Conservation (phyloP, 1,139 yeast genomes). For the Geotrichum cucujoidarum region DNA sequence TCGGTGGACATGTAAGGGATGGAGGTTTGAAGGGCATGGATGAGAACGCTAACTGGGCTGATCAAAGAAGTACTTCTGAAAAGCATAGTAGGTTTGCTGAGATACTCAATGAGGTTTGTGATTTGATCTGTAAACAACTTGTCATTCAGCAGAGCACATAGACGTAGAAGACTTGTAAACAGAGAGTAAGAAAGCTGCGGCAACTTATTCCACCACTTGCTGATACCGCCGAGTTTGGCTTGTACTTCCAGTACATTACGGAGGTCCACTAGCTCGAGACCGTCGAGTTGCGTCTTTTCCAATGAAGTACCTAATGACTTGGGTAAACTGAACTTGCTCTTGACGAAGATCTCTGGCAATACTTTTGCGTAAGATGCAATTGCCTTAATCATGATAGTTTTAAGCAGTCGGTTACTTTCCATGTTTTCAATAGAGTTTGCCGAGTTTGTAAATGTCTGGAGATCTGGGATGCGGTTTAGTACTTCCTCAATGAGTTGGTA, state of each 20-base stretch:
- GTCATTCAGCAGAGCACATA: constrained; percentile 38
- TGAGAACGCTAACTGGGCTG: constrained; percentile 31
- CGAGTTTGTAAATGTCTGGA: constrained; percentile 37
- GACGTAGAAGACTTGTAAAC: constrained; percentile 54
- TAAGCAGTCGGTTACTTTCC: constrained; percentile 38
- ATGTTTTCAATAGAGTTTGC: constrained; percentile 36
- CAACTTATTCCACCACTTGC: constrained; percentile 62
- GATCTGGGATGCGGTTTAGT: constrained; percentile 47
- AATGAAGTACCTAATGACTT: constrained; percentile 19
- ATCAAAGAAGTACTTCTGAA: constrained; percentile 43
- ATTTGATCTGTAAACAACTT: constrained; percentile 41
- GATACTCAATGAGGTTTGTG: constrained; percentile 38
- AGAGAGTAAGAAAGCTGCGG: constrained; percentile 45
- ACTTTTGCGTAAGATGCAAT: constrained; percentile 24
- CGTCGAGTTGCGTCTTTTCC: constrained; percentile 23
- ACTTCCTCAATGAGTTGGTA: constrained; percentile 39
- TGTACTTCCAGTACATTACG: constrained; percentile 34
- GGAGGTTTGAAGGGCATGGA: constrained; percentile 26
- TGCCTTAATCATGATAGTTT: constrained; percentile 28
- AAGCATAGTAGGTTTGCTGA: constrained; percentile 45
- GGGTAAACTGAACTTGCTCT: constrained; percentile 25
- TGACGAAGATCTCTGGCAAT: constrained; percentile 26
- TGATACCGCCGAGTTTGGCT: constrained; percentile 31
- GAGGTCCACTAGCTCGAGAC: constrained; percentile 33
- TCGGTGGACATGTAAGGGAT: constrained; percentile 12